phyloP scores from a whole-genome alignment of 495 filamentous ascomycete genomes.

The Paragyromitra xinjiangensis region DNA sequence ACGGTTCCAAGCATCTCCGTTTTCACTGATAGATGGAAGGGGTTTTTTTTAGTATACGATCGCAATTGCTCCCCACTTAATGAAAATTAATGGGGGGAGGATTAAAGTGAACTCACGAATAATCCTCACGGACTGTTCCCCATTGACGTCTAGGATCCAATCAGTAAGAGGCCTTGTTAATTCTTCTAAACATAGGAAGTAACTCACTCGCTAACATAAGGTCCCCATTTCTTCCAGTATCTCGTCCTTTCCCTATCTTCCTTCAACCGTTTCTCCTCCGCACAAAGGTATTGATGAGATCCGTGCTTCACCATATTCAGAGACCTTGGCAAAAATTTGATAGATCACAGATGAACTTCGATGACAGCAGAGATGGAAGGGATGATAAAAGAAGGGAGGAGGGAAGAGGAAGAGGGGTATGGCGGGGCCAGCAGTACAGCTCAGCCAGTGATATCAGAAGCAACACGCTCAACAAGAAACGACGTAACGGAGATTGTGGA shows the following conservation, averaged over 20 bases:
- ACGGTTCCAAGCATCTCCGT: conserved; percentile 97
- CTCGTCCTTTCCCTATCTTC: conserved; percentile 79
- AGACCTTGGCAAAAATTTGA: background rate
- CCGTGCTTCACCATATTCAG: conserved; percentile 83
- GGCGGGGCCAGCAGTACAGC: conserved; percentile 34
- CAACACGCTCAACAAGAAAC: conserved; percentile 18
- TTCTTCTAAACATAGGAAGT: background rate
- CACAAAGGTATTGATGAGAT: conserved; percentile 79
- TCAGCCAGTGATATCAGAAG: conserved; percentile 37
- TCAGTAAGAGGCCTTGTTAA: conserved; percentile 35
- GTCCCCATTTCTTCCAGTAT: conserved; percentile 97
- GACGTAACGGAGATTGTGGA: conserved; percentile 20
- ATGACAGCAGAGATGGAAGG: conserved; percentile 34
- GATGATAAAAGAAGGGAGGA: conserved; percentile 33
- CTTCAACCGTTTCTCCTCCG: conserved; percentile 87
- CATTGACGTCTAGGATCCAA: conserved; percentile 48
- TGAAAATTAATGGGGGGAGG: background rate
- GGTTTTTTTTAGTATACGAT: conserved; percentile 30
- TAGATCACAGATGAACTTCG: conserved; percentile 29
- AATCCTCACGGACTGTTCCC: conserved; percentile 86
- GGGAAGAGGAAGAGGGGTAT: conserved; percentile 44
- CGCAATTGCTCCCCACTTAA: conserved; percentile 8
- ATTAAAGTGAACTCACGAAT: conserved; percentile 69
- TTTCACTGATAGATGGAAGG: conserved; percentile 55
- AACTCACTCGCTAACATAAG: conserved; percentile 70